These are phyloP conservation scores for Hymenotorrendiella dingleyae DNA, from an alignment of 2,329 filamentous ascomycete genomes.

Conservation along the genomic window DNA sequence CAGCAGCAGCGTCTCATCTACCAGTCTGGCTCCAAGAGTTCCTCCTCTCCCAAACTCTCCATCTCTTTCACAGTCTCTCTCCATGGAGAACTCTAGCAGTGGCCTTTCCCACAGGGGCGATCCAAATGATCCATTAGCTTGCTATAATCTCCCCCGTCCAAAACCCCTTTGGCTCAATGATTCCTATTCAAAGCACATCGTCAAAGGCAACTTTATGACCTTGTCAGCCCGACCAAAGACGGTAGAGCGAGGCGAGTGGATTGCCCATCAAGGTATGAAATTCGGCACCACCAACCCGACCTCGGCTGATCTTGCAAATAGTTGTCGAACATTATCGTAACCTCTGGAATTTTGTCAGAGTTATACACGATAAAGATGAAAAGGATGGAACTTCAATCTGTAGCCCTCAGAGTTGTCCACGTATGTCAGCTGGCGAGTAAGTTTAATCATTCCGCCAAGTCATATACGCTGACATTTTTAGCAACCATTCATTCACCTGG, in stretches of 20 bases:
- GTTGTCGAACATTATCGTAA: constrained; percentile 91
- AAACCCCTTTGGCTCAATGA: constrained; percentile 71
- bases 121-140: constrained; percentile 49
- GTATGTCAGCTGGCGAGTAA: constrained; percentile 91
- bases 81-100: constrained; percentile 50
- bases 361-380: constrained; percentile 81
- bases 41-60: constrained; percentile 58
- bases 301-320: constrained; percentile 32
- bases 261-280: constrained; percentile 79
- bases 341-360: constrained; percentile 81
- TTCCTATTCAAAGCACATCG: constrained; percentile 75
- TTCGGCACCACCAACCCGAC: constrained; percentile 3
- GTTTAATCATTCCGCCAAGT: constrained; percentile 34
- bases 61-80: constrained; percentile 60
- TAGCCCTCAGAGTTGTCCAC: constrained; percentile 76
- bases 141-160: constrained; percentile 59
- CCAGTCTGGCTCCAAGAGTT: constrained; percentile 50
- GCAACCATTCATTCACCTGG: constrained; percentile 96
- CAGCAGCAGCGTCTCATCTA: constrained; percentile 38
- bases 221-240: constrained; percentile 88
- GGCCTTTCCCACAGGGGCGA: constrained; percentile 36
- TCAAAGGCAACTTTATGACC: constrained; percentile 97
- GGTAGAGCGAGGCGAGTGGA: constrained; percentile 90
- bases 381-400: constrained; percentile 68
- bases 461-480: constrained; percentile 25